These are phyloP conservation scores for Bipolaris sorokiniana DNA, from an alignment of 2,329 filamentous ascomycete genomes.

Conservation along the genomic window DNA sequence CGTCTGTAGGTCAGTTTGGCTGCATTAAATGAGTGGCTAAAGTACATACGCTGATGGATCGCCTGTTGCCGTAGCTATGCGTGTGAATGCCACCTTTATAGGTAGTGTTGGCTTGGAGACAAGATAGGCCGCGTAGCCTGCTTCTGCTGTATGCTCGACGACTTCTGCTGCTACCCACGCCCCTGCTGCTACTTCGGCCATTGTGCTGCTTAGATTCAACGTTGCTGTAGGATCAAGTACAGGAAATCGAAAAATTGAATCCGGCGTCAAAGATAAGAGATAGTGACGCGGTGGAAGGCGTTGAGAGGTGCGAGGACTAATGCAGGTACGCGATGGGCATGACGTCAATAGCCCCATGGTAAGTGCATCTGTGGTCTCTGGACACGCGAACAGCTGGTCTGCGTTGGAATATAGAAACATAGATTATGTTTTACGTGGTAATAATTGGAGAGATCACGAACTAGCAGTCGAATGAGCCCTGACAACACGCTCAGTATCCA, in stretches of 20 bases:
- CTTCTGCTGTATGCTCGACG: conserved; percentile 50
- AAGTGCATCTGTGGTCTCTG: neutral
- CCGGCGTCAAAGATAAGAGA: neutral
- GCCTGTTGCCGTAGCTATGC: conserved; percentile 49
- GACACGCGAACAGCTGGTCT: neutral
- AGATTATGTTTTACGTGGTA: neutral
- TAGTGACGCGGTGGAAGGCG: neutral
- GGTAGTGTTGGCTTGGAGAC: conserved; percentile 52
- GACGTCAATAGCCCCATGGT: conserved; percentile 13
- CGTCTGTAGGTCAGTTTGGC: conserved; percentile 26
- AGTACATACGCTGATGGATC: conserved; percentile 38
- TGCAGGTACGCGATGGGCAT: conserved; percentile 13
- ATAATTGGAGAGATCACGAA: neutral
- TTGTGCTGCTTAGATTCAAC: conserved; percentile 13
- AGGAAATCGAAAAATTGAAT: neutral
- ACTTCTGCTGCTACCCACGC: conserved; percentile 49
- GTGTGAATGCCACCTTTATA: conserved; percentile 51
- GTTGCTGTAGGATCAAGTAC: neutral
- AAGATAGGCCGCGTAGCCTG: conserved; percentile 50
- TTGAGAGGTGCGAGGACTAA: conserved; percentile 6
- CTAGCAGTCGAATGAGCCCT: neutral
- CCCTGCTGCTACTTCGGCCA: conserved; percentile 52
- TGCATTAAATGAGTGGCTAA: neutral
- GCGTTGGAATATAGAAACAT: neutral
- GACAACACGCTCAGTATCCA: neutral